These are phyloP conservation scores for Penicillium vulpinum DNA, from an alignment of 2,329 filamentous ascomycete species.

Conservation along the genomic window DNA sequence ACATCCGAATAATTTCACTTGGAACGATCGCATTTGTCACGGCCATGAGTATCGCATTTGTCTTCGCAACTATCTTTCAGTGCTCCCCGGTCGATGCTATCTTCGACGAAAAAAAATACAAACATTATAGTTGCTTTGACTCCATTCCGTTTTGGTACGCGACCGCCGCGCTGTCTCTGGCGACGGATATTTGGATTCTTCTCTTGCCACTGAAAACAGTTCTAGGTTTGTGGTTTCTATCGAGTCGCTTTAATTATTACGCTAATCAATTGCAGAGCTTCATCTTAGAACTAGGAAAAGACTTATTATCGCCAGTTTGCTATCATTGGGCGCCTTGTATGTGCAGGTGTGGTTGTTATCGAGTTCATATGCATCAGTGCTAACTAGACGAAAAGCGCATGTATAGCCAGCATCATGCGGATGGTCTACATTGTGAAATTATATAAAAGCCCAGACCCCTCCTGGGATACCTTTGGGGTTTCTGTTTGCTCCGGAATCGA, in stretches of 20 bases:
- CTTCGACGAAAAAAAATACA: background rate
- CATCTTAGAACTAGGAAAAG: background rate
- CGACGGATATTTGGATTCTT: constrained; percentile 14
- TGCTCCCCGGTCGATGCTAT: background rate
- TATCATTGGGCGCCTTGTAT: background rate
- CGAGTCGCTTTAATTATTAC: background rate
- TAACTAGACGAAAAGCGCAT: constrained; percentile 8
- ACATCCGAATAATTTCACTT: constrained; percentile 1
- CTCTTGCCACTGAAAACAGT: constrained; percentile 5
- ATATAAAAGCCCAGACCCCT: constrained; percentile 9
- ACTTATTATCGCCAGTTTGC: background rate
- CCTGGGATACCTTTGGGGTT: constrained; percentile 11
- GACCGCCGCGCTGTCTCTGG: constrained; percentile 3
- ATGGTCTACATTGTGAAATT: constrained; percentile 14
- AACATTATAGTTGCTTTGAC: background rate
- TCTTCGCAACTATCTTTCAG: constrained; percentile 13
- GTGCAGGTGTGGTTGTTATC: background rate
- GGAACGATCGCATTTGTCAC: constrained; percentile 8
- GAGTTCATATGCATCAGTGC: background rate
- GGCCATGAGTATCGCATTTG: constrained; percentile 13
- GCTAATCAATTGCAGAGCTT: background rate
- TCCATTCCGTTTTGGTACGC: constrained; percentile 12
- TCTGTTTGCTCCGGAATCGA: constrained; percentile 12
- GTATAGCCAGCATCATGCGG: constrained; percentile 11
- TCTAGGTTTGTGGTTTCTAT: background rate